Evolutionary conservation across 495 filamentous ascomycete genomes (phyloP).

Genomic region (Xylaria palmicola): DNA sequence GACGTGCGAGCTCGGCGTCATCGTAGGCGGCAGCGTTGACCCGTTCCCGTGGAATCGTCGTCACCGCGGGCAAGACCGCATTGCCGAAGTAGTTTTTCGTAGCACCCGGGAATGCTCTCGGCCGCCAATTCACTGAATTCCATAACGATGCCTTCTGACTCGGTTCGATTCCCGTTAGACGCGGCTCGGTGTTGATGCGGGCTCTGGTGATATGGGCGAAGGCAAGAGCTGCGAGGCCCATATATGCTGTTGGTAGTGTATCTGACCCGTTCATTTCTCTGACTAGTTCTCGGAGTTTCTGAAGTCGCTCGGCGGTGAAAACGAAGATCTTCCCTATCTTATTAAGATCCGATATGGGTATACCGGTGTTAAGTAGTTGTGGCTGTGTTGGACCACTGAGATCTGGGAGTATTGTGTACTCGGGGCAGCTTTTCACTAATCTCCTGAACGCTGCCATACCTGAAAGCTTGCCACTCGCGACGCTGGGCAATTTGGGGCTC

Average conservation of each 20-base stretch:
- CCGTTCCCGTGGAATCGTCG: conserved; percentile 19
- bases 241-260: conserved; percentile 31
- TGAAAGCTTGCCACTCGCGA: conserved; percentile 20
- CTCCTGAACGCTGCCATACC: conserved; percentile 20
- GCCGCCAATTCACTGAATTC: conserved; percentile 36
- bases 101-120: conserved; percentile 28
- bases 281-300: conserved; percentile 26
- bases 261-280: conserved; percentile 15
- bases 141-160: conserved; percentile 24
- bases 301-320: conserved; percentile 27
- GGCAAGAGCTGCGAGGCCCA: conserved; percentile 29
- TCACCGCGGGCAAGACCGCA: conserved; percentile 28
- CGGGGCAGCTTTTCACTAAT: conserved; percentile 26
- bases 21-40: conserved; percentile 21
- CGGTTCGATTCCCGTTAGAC: conserved; percentile 20
- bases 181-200: conserved; percentile 23
- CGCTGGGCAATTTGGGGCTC: conserved; percentile 13
- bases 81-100: conserved; percentile 36
- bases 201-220: conserved; percentile 32
- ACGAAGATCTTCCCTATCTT: conserved; percentile 38
- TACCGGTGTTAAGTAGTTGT: conserved; percentile 19
- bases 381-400: conserved; percentile 32
- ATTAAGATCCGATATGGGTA: conserved; percentile 24
- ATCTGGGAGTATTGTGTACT: conserved; percentile 31
- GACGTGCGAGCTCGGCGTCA: conserved; percentile 20